phyloP scores from a whole-genome alignment of 495 filamentous ascomycete genomes.

The Lophiotrema nucula region DNA sequence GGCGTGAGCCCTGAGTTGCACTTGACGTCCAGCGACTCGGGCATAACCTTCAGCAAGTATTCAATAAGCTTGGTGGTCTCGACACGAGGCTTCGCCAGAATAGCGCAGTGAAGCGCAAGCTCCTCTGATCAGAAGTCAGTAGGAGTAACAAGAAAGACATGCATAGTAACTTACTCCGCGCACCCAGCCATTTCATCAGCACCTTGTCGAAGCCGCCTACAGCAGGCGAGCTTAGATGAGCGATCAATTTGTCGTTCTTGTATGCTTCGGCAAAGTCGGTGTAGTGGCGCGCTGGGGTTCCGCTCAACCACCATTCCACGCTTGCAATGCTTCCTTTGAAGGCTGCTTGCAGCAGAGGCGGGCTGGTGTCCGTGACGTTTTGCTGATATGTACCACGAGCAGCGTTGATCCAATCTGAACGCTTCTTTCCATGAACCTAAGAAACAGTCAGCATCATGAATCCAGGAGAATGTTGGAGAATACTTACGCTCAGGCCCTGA shows the following conservation, averaged over 20 bases:
- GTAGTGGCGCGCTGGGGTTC: conserved; percentile 61
- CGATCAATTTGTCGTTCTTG: conserved; percentile 54
- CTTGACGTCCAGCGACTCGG: conserved; percentile 58
- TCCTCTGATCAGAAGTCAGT: conserved; percentile 35
- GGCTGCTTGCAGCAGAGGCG: conserved; percentile 62
- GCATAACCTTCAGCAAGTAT: conserved; percentile 58
- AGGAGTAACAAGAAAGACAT: not conserved
- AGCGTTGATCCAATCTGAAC: conserved; percentile 60
- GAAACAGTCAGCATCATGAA: not conserved
- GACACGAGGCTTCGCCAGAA: conserved; percentile 46
- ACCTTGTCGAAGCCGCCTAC: conserved; percentile 57
- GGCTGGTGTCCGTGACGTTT: conserved; percentile 21
- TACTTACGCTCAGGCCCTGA: conserved; percentile 58
- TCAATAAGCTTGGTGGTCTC: conserved; percentile 54
- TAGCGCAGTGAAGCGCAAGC: conserved; percentile 64
- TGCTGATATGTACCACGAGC: conserved; percentile 43
- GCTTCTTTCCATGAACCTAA: conserved; percentile 65
- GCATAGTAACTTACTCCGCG: conserved; percentile 44
- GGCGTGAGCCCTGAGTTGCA: conserved; percentile 57
- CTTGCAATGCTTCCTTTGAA: conserved; percentile 55
- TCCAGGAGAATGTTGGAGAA: not conserved
- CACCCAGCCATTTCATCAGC: conserved; percentile 59
- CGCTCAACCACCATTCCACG: conserved; percentile 69
- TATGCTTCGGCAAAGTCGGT: conserved; percentile 60
- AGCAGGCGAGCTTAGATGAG: conserved; percentile 51